Percentiles rank a stretch among this genome's conserved stretches.
Conservation (phyloP, 306 rosid species). For the Canavalia ensiformis region DNA sequence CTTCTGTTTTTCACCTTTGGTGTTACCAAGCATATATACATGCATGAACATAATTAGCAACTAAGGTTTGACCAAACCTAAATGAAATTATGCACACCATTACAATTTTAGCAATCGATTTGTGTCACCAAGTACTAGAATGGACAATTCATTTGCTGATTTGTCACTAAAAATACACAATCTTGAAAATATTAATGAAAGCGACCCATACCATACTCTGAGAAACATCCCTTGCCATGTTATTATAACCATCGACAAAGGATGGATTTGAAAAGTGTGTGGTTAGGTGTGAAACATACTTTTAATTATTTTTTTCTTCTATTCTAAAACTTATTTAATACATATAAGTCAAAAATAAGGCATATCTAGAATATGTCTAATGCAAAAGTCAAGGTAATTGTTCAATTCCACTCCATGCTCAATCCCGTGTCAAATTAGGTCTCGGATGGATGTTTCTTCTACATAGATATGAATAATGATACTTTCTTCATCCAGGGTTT, state of each 20-base stretch:
- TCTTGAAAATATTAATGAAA: neutral
- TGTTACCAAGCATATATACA: neutral
- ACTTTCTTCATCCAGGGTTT: neutral
- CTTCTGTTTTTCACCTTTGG: too few species aligned
- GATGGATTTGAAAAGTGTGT: neutral
- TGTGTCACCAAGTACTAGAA: neutral
- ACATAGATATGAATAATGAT: neutral
- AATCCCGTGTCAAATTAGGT: neutral
- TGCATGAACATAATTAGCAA: neutral
- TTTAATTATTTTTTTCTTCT: neutral
- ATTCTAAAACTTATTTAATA: neutral
- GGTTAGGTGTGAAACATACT: neutral
- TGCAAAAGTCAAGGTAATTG: neutral
- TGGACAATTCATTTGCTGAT: neutral
- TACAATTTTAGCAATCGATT: neutral
- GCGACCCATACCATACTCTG: slow-evolving; percentile 3
- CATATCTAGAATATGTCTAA: neutral
- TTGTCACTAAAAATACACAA: neutral
- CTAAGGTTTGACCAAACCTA: neutral
- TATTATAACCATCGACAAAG: neutral
- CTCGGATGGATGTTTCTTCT: neutral
- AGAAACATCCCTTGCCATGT: neutral
- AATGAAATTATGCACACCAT: neutral
- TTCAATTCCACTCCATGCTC: neutral
- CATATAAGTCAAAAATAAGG: too few species aligned